Evolutionary conservation across 2,329 filamentous ascomycete genomes (phyloP).

Genomic region (Stylonectria norvegica): DNA sequence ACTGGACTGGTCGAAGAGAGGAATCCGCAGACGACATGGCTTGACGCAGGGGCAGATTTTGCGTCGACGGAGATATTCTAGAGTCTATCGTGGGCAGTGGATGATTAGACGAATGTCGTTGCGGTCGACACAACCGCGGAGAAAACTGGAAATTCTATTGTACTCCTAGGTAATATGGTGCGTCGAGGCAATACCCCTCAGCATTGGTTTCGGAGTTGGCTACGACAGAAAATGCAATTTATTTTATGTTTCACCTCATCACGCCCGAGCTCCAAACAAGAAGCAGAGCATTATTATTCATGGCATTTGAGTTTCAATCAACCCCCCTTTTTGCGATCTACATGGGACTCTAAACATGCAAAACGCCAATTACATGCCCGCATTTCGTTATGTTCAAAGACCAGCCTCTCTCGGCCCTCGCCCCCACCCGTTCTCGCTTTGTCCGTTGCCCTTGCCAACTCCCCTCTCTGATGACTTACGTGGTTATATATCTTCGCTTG

Average conservation of each 20-base stretch:
- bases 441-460: not conserved
- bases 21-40: no score
- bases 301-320: not conserved
- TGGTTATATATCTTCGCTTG: conserved; percentile 9
- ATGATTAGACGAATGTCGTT: no score
- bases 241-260: not conserved
- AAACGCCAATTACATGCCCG: conserved; percentile 32
- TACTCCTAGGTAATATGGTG: conserved; percentile 2
- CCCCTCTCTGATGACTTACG: conserved; percentile 10
- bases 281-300: no score
- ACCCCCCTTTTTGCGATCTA: conserved; percentile 27
- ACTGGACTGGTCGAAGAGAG: no score
- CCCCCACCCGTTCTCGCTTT: not conserved
- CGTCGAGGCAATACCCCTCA: conserved; percentile 2
- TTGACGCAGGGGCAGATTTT: no score
- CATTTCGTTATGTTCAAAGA: conserved; percentile 25
- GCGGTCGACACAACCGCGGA: no score
- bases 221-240: conserved; percentile 5
- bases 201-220: conserved; percentile 11
- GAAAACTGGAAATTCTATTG: no score
- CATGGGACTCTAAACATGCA: conserved; percentile 33
- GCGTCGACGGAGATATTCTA: no score
- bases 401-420: not conserved
- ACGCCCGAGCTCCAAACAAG: no score
- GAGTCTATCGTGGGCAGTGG: no score